Percentiles rank a stretch among this genome's conserved stretches.
These are phyloP conservation scores for Candida mattraensis DNA, from an alignment of 805 yeast species.

Conservation along the genomic window DNA sequence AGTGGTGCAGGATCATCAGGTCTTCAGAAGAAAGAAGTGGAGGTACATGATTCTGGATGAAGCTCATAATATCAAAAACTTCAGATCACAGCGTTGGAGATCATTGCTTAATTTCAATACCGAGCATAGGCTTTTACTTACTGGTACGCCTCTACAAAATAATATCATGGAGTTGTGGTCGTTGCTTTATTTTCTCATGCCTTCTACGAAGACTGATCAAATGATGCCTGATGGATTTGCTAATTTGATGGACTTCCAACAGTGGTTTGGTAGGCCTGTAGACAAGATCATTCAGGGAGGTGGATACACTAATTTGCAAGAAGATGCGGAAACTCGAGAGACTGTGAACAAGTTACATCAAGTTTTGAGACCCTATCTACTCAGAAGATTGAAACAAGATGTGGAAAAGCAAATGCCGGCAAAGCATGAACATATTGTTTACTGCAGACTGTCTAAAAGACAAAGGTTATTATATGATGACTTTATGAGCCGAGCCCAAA, in stretches of 20 bases:
- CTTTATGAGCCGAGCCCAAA: conserved; percentile 95
- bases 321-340: conserved; percentile 76
- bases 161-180: conserved; percentile 97
- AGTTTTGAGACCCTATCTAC: conserved; percentile 86
- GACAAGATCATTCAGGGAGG: conserved; percentile 87
- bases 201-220: conserved; percentile 63
- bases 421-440: conserved; percentile 91
- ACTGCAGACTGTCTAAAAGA: conserved; percentile 88
- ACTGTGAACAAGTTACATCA: conserved; percentile 90
- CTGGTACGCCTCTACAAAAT: conserved; percentile 97
- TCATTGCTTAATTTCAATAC: conserved; percentile 92
- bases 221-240: conserved; percentile 96
- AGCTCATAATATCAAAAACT: conserved; percentile 96
- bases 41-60: conserved; percentile 96
- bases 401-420: conserved; percentile 99
- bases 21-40: conserved; percentile 92
- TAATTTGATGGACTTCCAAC: conserved; percentile 90
- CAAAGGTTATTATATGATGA: conserved; percentile 93
- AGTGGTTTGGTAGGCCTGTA: conserved; percentile 98
- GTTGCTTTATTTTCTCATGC: conserved; percentile 90
- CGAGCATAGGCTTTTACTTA: conserved; percentile 77
- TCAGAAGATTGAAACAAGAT: conserved; percentile 90
- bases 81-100: conserved; percentile 96
- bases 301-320: conserved; percentile 34
- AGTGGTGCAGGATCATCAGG: conserved; percentile 96